These are phyloP conservation scores for Phytophthora litchii DNA, from an alignment of 352 stramenopile genomes.

Conservation along the genomic window DNA sequence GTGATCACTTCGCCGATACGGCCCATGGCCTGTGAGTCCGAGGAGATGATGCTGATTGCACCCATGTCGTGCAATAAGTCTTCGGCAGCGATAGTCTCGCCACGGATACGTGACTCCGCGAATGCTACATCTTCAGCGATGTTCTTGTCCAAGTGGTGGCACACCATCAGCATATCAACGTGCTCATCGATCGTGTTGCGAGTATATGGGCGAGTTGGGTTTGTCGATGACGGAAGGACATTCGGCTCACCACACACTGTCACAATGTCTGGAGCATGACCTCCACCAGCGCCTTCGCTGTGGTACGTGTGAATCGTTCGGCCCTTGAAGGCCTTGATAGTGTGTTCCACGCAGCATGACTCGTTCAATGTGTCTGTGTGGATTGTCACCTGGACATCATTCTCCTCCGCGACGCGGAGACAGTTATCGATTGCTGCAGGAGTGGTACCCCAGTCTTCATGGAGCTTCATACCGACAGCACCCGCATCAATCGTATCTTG, in stretches of 20 bases:
- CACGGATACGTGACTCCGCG: conserved; percentile 96
- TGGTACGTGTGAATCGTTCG: conserved; percentile 98
- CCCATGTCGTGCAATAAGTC: conserved; percentile 98
- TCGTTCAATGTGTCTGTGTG: conserved; percentile 99
- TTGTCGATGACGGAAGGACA: conserved; percentile 96
- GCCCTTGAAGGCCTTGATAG: conserved; percentile 94
- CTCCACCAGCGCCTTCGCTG: conserved; percentile 93
- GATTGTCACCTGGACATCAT: conserved; percentile 96
- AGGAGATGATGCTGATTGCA: conserved; percentile 97
- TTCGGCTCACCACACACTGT: conserved; percentile 94
- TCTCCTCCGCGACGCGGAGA: conserved; percentile 89
- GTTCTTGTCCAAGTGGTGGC: conserved; percentile 96
- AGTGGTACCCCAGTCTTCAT: conserved; percentile 98
- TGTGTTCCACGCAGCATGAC: conserved; percentile 95
- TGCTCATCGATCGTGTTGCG: conserved; percentile 98
- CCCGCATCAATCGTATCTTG: conserved; percentile 92
- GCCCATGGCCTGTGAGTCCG: conserved; percentile 97
- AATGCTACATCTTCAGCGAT: conserved; percentile 98
- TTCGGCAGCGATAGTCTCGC: conserved; percentile 97
- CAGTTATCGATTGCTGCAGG: conserved; percentile 95
- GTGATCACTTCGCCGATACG: conserved; percentile 97
- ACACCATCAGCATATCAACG: conserved; percentile 99
- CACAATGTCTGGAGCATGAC: conserved; percentile 98
- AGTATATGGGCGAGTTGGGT: conserved; percentile 96
- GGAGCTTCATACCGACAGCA: conserved; percentile 95